Base-by-base conservation (phyloP, 1,139 yeast species). In the Pneumocystis murina region DNA sequence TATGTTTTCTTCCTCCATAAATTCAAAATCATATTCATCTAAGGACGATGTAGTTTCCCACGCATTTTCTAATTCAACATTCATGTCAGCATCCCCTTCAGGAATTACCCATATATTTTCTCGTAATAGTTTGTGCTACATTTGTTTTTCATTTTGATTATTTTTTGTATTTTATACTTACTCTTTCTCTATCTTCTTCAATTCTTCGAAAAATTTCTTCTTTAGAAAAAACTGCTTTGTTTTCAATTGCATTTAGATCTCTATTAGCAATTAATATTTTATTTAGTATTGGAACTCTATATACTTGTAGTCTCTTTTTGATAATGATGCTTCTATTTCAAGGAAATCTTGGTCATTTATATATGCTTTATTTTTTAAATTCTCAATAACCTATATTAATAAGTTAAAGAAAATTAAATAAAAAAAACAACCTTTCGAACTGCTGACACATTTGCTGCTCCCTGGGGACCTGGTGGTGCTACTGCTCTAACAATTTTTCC, bases 121-220 rank as follows among this genome's bases (percentile, higher is more conserved):
- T 69, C 88, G 87, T 17, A 86, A 81, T 66, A 87, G 79, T 71
- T 89, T 89, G 69, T 86, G 89, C 8, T 67, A 62, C 36, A 14
- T 48, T 14, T 38, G n/a, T n/a, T 24, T 12, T 20, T 59, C 62
- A 38, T 61, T 61, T 38, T 4, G 38, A 16, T 14, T 33, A 2
- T 28, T 24, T 10, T 48, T 3, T 24, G 57, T 55, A 14, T 20
- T 28, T 39, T n/a, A 35, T 39, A 33, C 61, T n/a, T 54, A 65
- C 69, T 61, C 92, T 77, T 72, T 89, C 96, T 68, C 96, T 76
- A 72, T 89, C 96, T 67, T 86, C 92, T 71, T 89, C 95, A 83
- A 89, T 87, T 66, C 96, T 77, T 55, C 81, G 77, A n/a, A 86
- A 72, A 16, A 86, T 83, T 68, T 85, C 72, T 59, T 68, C 70